phyloP scores from a whole-genome alignment of 805 yeast species.

The Starmerella bombi region DNA sequence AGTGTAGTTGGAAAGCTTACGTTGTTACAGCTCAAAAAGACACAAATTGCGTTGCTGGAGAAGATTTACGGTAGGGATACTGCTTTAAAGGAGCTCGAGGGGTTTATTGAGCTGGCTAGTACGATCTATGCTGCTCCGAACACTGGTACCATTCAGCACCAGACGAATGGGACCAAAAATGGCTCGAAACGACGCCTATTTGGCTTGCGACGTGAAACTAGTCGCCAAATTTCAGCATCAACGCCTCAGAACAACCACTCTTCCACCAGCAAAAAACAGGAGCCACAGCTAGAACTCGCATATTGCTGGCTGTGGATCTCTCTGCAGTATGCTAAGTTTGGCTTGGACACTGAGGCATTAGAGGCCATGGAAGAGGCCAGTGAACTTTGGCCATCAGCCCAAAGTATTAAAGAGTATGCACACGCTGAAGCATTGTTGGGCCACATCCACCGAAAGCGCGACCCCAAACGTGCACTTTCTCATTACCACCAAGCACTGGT shows the following conservation, averaged over 20 bases:
- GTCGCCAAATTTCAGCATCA: background rate
- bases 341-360: constrained; percentile 46
- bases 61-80: constrained; percentile 43
- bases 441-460: constrained; percentile 3
- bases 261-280: constrained; percentile 32
- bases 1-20: constrained; percentile 34
- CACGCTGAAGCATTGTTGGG: constrained; percentile 6
- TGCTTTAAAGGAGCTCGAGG: constrained; percentile 53
- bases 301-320: constrained; percentile 66
- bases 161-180: background rate
- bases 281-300: background rate
- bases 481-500: constrained; percentile 15
- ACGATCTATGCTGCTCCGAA: background rate
- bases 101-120: constrained; percentile 46
- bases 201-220: constrained; percentile 5
- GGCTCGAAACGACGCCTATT: background rate
- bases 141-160: no score
- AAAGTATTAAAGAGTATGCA: constrained; percentile 21
- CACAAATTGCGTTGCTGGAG: constrained; percentile 60
- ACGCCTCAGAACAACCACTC: background rate
- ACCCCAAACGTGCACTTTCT: constrained; percentile 12
- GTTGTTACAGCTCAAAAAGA: constrained; percentile 51
- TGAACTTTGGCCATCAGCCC: constrained; percentile 35
- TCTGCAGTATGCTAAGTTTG: constrained; percentile 45
- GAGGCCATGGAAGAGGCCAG: constrained; percentile 65